Evolutionary conservation across 345 rosid species (phyloP).

Genomic region (Hibiscus mutabilis): DNA sequence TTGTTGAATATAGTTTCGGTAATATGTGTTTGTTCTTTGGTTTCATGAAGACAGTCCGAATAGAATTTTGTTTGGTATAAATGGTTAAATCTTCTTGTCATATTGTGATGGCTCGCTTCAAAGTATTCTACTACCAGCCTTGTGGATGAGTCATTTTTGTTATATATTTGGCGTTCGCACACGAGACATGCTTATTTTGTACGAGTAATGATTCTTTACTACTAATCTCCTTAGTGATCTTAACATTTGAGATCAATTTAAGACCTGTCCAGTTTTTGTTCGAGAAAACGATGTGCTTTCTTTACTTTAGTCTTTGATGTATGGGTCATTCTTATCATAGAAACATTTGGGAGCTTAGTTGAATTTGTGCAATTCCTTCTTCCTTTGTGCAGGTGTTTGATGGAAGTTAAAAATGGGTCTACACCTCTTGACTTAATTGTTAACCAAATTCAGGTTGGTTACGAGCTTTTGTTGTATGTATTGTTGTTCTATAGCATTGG

Average conservation of each 20-base stretch:
- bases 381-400: conserved; percentile 29
- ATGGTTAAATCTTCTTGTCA: neutral
- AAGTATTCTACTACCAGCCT: neutral
- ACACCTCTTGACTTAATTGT: conserved; percentile 38
- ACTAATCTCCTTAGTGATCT: neutral
- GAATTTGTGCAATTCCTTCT: neutral
- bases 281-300: neutral
- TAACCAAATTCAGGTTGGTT: conserved; percentile 44
- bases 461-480: neutral
- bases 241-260: neutral
- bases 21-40: neutral
- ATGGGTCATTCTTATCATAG: neutral
- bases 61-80: neutral
- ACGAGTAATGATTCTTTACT: neutral
- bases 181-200: neutral
- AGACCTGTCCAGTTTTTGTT: neutral
- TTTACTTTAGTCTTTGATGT: neutral
- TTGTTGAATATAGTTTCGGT: neutral
- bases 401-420: conserved; percentile 37
- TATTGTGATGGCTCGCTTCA: neutral
- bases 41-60: neutral
- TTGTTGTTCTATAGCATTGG: conserved; percentile 3
- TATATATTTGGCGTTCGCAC: neutral
- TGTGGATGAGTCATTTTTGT: neutral
- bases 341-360: neutral